phyloP scores from a whole-genome alignment of 495 filamentous ascomycete genomes.

The Lophiotrema nucula region DNA sequence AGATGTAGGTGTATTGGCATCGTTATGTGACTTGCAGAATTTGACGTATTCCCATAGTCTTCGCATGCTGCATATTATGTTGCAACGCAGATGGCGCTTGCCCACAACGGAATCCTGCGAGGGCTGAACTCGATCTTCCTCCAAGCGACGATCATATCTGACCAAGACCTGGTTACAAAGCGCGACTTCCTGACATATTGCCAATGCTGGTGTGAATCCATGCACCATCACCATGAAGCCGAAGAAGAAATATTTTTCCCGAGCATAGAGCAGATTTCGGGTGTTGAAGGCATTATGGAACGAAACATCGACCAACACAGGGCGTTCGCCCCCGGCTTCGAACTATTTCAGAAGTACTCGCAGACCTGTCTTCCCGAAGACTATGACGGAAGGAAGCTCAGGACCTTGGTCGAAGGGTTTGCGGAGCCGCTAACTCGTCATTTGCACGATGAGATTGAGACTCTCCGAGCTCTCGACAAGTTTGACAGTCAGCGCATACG shows the following conservation, averaged over 20 bases:
- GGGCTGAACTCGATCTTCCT: conserved; percentile 51
- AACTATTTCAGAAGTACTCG: no score
- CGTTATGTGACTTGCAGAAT: not conserved
- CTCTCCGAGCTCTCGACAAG: no score
- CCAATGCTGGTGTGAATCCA: conserved; percentile 35
- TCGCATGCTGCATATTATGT: conserved; percentile 15
- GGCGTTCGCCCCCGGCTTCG: no score
- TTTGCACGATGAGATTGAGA: no score
- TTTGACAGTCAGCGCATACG: no score
- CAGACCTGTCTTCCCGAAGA: no score
- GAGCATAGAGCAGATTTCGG: no score
- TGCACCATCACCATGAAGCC: conserved; percentile 48
- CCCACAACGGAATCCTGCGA: conserved; percentile 51
- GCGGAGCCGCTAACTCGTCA: no score
- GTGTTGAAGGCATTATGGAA: no score
- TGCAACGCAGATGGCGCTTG: conserved; percentile 46
- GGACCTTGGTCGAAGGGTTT: no score
- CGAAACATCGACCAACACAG: no score
- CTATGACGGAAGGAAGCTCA: no score
- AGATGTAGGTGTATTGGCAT: conserved; percentile 6
- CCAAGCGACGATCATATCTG: conserved; percentile 45
- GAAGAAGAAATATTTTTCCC: conserved; percentile 51
- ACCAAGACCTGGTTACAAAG: conserved; percentile 28
- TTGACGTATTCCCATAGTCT: conserved; percentile 2
- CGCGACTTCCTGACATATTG: conserved; percentile 46